Base-by-base conservation (phyloP, 2,329 filamentous ascomycete genomes). In the Trichoderma endophyticum region DNA sequence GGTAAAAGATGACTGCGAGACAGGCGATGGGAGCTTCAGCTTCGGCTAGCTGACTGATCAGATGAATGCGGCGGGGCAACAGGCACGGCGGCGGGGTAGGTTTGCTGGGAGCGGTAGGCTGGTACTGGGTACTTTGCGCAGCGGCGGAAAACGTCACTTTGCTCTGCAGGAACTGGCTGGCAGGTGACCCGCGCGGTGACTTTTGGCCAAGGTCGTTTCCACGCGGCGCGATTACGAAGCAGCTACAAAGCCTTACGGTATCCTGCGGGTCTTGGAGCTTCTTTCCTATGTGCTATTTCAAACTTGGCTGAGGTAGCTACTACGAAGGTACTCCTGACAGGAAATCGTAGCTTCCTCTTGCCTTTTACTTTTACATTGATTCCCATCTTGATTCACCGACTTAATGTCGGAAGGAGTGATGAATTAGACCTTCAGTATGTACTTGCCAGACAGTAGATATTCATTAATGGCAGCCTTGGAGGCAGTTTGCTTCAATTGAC, bases 121-220 rank as follows among this genome's bases (percentile, higher is more conserved):
- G 34, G 32, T 57, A 30, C 51, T 32, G 39, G 54, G 24, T 57
- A 43, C 51, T 32, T 57, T 28, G 65, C 26, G 34, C 57, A 36
- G 43, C 61, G 18, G 48, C 48, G 59, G 60, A 71, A 71, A 71
- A 71, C 70, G 70, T 71, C 70, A 71, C 66, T 64, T 61, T 57
- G 39, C 36, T 26, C 26, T 67, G 62, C 63, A 67, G 70, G 70
- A 57, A 61, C 66, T 51, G 28, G 57, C 8, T 34, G 66, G 66
- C 66, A 69, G 66, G 66, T 69, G 66, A 69, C 66, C 32, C 21
- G 65, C 4, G 18, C 21, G 34, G 28, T 69, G 66, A 69, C 66
- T 34, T 59, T 39, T 1, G 39, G 32, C 36, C 18, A 39, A 66
- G 34, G 62, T 48, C 51, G 39, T 36, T 66, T 28, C 39, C 7